phyloP scores from a whole-genome alignment of 371 early-diverging fungal genomes.

The Mucor lusitanicus region DNA sequence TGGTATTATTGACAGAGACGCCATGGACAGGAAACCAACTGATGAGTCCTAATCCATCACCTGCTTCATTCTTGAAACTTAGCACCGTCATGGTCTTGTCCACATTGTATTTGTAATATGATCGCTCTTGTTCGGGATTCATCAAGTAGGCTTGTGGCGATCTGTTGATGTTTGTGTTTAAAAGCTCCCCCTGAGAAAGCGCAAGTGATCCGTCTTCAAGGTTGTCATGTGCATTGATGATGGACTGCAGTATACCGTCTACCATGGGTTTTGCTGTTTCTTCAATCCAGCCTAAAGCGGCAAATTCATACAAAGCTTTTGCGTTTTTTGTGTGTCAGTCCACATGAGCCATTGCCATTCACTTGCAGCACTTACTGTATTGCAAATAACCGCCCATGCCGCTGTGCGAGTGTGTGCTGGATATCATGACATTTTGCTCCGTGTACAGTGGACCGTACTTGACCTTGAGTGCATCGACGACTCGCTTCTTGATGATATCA shows the following conservation, averaged over 20 bases:
- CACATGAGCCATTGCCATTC: not conserved
- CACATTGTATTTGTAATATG: slow-evolving; percentile 50
- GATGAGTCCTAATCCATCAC: slow-evolving; percentile 34
- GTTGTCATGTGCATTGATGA: slow-evolving; percentile 54
- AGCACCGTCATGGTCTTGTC: slow-evolving; percentile 55
- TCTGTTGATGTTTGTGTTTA: slow-evolving; percentile 59
- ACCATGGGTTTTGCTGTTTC: slow-evolving; percentile 55
- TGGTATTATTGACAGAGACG: slow-evolving; percentile 59
- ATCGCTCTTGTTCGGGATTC: slow-evolving; percentile 59
- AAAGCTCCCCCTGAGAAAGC: slow-evolving; percentile 40
- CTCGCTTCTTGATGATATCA: slow-evolving; percentile 37
- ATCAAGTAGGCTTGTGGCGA: slow-evolving; percentile 57
- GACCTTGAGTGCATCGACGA: slow-evolving; percentile 29
- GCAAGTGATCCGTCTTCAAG: slow-evolving; percentile 39
- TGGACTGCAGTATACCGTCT: slow-evolving; percentile 56
- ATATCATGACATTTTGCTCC: slow-evolving; percentile 61
- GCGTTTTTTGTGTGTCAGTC: not conserved
- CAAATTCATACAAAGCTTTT: slow-evolving; percentile 40
- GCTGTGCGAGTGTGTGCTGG: slow-evolving; percentile 69
- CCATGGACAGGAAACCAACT: slow-evolving; percentile 68
- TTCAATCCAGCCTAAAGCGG: slow-evolving; percentile 45
- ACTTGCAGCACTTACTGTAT: slow-evolving; percentile 29
- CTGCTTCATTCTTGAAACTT: slow-evolving; percentile 35
- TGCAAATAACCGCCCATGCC: slow-evolving; percentile 52
- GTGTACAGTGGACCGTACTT: slow-evolving; percentile 31